Conservation (phyloP, 1,139 yeast genomes). For the Geotrichum klebahnii region DNA sequence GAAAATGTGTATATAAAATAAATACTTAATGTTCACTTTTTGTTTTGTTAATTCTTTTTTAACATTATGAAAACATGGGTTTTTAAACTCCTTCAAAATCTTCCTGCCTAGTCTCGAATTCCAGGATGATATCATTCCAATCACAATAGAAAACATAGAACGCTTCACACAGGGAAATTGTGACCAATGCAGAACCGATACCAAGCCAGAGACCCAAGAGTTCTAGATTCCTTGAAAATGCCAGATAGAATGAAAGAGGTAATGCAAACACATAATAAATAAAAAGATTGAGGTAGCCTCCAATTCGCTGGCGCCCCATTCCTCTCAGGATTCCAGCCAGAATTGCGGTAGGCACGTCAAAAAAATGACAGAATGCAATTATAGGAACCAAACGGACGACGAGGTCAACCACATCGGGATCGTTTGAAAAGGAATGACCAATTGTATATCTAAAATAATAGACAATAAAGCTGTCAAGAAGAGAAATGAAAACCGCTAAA, state of each 20-base stretch:
- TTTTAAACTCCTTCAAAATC: conserved; percentile 5
- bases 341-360: conserved; percentile 78
- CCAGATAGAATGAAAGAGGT: conserved; percentile 65
- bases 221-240: conserved; percentile 51
- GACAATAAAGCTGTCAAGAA: conserved; percentile 52
- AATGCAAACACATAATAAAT: conserved; percentile 67
- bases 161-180: conserved; percentile 63
- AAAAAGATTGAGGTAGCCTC: conserved; percentile 74
- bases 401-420: conserved; percentile 54
- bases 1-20: background rate
- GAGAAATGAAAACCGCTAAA: conserved; percentile 55
- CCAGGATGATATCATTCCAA: conserved; percentile 49
- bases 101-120: conserved; percentile 37
- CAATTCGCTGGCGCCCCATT: conserved; percentile 78
- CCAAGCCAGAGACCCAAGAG: conserved; percentile 87
- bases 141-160: conserved; percentile 48
- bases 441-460: conserved; percentile 52
- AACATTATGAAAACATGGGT: too few species aligned
- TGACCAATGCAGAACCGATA: conserved; percentile 66
- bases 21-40: too few species aligned
- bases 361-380: conserved; percentile 67
- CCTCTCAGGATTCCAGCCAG: conserved; percentile 84
- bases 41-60: too few species aligned
- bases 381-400: conserved; percentile 61
- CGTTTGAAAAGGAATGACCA: conserved; percentile 67